Evolutionary conservation across 2,329 filamentous ascomycete species (phyloP), one percentile per base, ranked within the genome.

Genomic region (Beauveria pseudobassiana): DNA sequence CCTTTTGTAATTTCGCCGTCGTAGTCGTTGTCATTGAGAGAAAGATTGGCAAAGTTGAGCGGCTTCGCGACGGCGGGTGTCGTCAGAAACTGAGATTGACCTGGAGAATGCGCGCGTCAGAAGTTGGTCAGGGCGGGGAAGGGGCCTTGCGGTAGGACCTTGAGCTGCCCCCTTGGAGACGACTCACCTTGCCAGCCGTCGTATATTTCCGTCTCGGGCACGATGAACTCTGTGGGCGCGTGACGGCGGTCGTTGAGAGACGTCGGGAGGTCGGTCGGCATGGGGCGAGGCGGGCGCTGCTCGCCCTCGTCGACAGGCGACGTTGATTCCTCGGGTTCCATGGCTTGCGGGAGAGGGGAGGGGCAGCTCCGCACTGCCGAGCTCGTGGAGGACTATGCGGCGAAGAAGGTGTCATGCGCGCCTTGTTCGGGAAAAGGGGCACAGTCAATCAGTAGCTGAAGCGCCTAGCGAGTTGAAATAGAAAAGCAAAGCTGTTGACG

Each of bases 11-110:
- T 72, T 55, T 72, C 75, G 64, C 88, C 85, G 61, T 88, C 87
- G 71, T 90, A 89, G 73, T 91, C 89, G 59, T 86, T 80, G 73
- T 96, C 89, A 74, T 96, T 86, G 50, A 97, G 82, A 12, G 91
- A 86, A 48, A 98, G 84, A 72, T 90, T 91, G 70, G 78, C 80
- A 77, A 97, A 96, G 70, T 86, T 87, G 55, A 96, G 79, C 10
- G 93, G 90, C 72, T 91, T 93, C 61, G 93, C 89, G 49, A 91
- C 81, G 63, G 93, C 87, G 24, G 93, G 93, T 4, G 88, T 90
- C 5, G 91, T 96, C 65, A 98, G 82, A 76, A 96, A 96, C 77
- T 97, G 93, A 50, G 93, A 96, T 81, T 97, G 91, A 66, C 93
- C 93, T 97, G 72, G 48, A 57, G 18, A 43, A 46, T 56, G 56